Evolutionary conservation across 441 rosid genomes (phyloP).

Genomic region (Eruca vesicaria): DNA sequence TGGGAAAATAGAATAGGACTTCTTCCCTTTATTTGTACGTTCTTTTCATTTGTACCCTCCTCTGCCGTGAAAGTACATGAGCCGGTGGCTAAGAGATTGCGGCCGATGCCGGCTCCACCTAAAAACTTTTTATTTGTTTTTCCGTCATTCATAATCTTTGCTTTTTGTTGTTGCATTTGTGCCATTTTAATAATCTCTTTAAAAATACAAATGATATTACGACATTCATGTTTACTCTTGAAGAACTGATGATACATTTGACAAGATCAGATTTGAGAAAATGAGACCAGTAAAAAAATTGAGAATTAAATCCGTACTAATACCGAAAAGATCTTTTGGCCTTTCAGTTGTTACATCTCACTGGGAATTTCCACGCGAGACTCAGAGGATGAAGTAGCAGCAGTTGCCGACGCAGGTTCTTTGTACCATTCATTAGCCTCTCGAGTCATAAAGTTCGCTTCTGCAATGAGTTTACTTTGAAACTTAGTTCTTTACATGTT

Average conservation of each 20-base stretch:
- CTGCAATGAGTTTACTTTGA: slow-evolving; percentile 45
- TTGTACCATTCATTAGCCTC: slow-evolving; percentile 77
- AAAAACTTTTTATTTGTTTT: not conserved
- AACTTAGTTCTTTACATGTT: not conserved
- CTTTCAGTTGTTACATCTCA: slow-evolving; percentile 3
- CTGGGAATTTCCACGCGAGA: slow-evolving; percentile 29
- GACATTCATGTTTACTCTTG: not conserved
- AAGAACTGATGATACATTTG: not conserved
- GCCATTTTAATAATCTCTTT: not conserved
- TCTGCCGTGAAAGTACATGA: too few species aligned
- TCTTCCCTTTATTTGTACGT: too few species aligned
- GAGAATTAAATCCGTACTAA: not conserved
- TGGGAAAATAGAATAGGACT: too few species aligned
- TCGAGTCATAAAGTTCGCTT: slow-evolving; percentile 79
- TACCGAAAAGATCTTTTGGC: not conserved
- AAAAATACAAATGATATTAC: not conserved
- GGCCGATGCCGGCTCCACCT: not conserved
- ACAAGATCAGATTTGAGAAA: not conserved
- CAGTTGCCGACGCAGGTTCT: slow-evolving; percentile 61
- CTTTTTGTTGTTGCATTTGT: not conserved
- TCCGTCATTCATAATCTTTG: not conserved
- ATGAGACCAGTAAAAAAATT: not conserved
- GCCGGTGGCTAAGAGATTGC: not conserved
- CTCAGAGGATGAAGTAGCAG: slow-evolving; percentile 35
- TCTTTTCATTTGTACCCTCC: too few species aligned